Evolutionary conservation across 306 rosid genomes (phyloP).

Genomic region (Pyrus betulifolia): DNA sequence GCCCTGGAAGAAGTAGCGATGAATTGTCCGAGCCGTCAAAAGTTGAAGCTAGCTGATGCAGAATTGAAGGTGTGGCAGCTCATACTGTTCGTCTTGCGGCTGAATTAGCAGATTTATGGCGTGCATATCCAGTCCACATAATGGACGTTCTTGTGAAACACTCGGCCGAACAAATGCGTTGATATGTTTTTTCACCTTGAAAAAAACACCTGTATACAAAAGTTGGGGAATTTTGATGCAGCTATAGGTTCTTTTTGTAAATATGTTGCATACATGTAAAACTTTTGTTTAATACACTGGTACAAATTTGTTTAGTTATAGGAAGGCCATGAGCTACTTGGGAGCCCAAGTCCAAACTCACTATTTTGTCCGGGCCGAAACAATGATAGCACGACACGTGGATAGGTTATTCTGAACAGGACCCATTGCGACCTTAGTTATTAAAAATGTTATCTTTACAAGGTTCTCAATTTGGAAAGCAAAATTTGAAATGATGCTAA

Average conservation of each 20-base stretch:
- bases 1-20: neutral
- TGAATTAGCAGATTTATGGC: neutral
- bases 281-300: neutral
- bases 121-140: neutral
- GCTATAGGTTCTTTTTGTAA: neutral
- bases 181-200: neutral
- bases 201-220: neutral
- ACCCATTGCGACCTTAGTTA: no score
- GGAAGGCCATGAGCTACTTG: neutral
- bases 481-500: neutral
- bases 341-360: no score
- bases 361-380: no score
- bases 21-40: neutral
- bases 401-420: no score
- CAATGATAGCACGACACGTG: no score
- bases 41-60: constrained; percentile 2
- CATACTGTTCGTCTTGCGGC: neutral
- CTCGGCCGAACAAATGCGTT: neutral
- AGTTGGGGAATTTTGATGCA: neutral
- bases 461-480: neutral
- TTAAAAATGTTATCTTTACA: no score
- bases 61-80: neutral
- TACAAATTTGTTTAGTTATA: neutral
- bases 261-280: neutral
- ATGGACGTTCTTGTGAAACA: neutral